Percentiles rank a stretch among this genome's conserved stretches.
These are phyloP conservation scores for Populus deltoides DNA, from an alignment of 345 rosid species.

Conservation along the genomic window DNA sequence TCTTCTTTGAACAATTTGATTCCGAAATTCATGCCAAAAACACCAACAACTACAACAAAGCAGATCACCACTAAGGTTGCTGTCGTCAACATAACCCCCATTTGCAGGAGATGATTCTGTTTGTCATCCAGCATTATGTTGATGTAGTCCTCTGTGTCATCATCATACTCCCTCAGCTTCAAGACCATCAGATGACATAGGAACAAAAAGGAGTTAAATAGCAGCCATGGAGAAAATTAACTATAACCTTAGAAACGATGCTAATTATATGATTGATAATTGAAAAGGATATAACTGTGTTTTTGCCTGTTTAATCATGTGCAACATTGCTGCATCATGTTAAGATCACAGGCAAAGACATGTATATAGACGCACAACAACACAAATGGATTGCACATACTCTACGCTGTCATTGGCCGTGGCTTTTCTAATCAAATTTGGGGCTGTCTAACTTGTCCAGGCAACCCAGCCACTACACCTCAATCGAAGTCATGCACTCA, in stretches of 20 bases:
- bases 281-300: neutral
- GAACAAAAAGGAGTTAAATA: constrained; percentile 1
- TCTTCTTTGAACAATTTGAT: constrained; percentile 49
- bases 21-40: constrained; percentile 71
- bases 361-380: neutral
- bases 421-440: no score
- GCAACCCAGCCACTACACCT: neutral
- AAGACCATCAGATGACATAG: neutral
- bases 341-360: neutral
- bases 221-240: neutral
- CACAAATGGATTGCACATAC: neutral
- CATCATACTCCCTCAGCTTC: constrained; percentile 90
- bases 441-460: neutral
- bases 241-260: neutral
- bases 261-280: neutral
- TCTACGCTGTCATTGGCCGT: neutral
- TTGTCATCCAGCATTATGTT: constrained; percentile 96
- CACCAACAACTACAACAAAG: constrained; percentile 64
- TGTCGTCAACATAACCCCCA: constrained; percentile 92
- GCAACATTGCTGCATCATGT: neutral
- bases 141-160: constrained; percentile 92
- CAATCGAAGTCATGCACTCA: constrained; percentile 38
- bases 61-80: constrained; percentile 75
- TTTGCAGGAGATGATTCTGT: constrained; percentile 90
- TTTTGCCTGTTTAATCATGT: neutral